Conservation (phyloP, 129 eudicot species). For the Arctium minus region DNA sequence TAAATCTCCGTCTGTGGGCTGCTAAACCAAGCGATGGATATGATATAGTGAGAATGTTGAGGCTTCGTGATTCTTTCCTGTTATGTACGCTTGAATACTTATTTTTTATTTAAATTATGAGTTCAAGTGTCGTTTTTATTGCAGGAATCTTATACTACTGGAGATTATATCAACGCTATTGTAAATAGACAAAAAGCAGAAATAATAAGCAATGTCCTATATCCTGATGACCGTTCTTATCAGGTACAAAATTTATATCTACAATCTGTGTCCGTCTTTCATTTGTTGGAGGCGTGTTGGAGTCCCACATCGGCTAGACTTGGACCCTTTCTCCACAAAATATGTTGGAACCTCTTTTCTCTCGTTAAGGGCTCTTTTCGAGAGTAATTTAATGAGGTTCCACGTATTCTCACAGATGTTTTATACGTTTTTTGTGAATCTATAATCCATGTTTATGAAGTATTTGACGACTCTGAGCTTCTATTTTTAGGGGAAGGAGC, state of each 20-base stretch:
- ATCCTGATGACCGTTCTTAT: conserved; percentile 66
- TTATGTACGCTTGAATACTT: neutral
- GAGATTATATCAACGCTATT: conserved; percentile 56
- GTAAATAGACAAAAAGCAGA: conserved; percentile 61
- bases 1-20: conserved; percentile 59
- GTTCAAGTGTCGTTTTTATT: conserved; percentile 2
- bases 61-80: neutral
- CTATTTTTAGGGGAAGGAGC: conserved; percentile 52
- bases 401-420: neutral
- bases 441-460: neutral
- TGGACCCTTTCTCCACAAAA: too few species aligned
- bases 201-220: conserved; percentile 57
- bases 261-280: neutral
- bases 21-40: conserved; percentile 58
- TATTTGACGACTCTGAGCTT: neutral
- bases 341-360: too few species aligned
- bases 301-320: too few species aligned
- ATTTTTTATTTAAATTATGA: neutral
- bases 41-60: conserved; percentile 36
- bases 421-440: neutral
- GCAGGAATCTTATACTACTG: conserved; percentile 65
- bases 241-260: conserved; percentile 30
- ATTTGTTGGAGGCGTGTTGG: too few species aligned
- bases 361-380: neutral
- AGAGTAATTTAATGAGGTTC: neutral